Evolutionary conservation across 2,329 filamentous ascomycete genomes (phyloP).

Genomic region (Colletotrichum spinosum): DNA sequence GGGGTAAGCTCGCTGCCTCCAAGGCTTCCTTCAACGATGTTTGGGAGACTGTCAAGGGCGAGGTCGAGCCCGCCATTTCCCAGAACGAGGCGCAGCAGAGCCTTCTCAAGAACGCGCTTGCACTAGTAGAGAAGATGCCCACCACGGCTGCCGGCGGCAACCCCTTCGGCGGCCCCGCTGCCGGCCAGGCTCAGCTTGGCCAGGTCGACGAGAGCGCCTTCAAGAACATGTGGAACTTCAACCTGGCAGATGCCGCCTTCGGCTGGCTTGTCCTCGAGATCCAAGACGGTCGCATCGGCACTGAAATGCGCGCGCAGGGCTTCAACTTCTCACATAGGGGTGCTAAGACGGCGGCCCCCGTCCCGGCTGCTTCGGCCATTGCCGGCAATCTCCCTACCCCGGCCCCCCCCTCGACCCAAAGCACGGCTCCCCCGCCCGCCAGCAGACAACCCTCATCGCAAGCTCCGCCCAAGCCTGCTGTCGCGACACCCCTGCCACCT

Average conservation of each 20-base stretch:
- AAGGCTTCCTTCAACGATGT: slow-evolving; percentile 99
- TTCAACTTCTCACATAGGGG: slow-evolving; percentile 99
- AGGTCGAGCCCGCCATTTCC: slow-evolving; percentile 93
- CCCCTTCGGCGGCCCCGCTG: slow-evolving; percentile 89
- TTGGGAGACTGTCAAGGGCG: slow-evolving; percentile 97
- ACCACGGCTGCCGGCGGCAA: slow-evolving; percentile 94
- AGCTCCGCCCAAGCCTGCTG: slow-evolving; percentile 55
- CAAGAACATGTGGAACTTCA: slow-evolving; percentile 99
- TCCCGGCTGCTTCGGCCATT: slow-evolving; percentile 49
- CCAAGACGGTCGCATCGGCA: slow-evolving; percentile 94
- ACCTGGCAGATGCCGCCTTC: slow-evolving; percentile 95
- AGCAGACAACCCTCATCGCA: slow-evolving; percentile 51
- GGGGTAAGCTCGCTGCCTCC: slow-evolving; percentile 96
- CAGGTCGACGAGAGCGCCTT: slow-evolving; percentile 98
- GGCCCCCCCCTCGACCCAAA: slow-evolving; percentile 51
- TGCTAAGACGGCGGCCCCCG: slow-evolving; percentile 71
- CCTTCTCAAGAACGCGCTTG: slow-evolving; percentile 88
- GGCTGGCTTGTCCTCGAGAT: slow-evolving; percentile 96
- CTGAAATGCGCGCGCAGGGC: slow-evolving; percentile 97
- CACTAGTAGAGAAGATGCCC: slow-evolving; percentile 98
- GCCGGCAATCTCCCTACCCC: slow-evolving; percentile 50
- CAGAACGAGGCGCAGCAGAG: slow-evolving; percentile 96
- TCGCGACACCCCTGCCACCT: slow-evolving; percentile 49
- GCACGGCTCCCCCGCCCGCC: slow-evolving; percentile 46
- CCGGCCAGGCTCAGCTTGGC: slow-evolving; percentile 78